phyloP scores from a whole-genome alignment of 352 stramenopile genomes.

The Phytophthora kernoviae region DNA sequence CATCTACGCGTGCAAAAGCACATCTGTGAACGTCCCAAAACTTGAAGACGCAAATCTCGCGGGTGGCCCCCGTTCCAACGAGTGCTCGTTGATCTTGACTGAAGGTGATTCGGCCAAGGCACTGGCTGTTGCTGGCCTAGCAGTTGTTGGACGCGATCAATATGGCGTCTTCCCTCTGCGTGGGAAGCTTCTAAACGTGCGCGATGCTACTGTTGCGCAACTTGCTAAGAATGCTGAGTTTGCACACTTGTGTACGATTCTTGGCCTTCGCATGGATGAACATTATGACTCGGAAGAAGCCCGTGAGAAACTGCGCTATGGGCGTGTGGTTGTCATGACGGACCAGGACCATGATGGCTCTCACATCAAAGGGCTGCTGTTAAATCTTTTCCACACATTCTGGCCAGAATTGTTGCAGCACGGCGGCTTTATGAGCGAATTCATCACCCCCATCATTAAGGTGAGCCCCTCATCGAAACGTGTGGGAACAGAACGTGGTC shows the following conservation, averaged over 20 bases:
- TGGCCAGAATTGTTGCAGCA: slow-evolving; percentile 97
- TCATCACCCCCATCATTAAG: slow-evolving; percentile 99
- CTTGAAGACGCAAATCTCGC: slow-evolving; percentile 99
- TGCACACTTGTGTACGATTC: slow-evolving; percentile 96
- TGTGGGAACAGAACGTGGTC: slow-evolving; percentile 63
- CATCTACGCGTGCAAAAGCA: slow-evolving; percentile 54
- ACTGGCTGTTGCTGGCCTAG: slow-evolving; percentile 97
- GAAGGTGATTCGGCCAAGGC: slow-evolving; percentile 99
- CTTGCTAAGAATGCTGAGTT: slow-evolving; percentile 96
- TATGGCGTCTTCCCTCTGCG: slow-evolving; percentile 99
- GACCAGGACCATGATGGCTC: slow-evolving; percentile 99
- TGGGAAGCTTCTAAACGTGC: slow-evolving; percentile 94
- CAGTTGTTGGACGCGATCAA: slow-evolving; percentile 97
- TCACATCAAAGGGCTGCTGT: slow-evolving; percentile 99
- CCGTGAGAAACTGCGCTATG: slow-evolving; percentile 94
- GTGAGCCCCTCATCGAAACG: slow-evolving; percentile 67
- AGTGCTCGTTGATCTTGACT: slow-evolving; percentile 98
- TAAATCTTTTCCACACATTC: slow-evolving; percentile 99
- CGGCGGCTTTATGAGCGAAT: slow-evolving; percentile 97
- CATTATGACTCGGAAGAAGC: slow-evolving; percentile 94
- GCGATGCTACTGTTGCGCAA: slow-evolving; percentile 79
- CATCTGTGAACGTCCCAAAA: slow-evolving; percentile 95
- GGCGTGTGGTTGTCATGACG: slow-evolving; percentile 99
- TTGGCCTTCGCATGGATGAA: slow-evolving; percentile 97
- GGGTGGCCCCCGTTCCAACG: slow-evolving; percentile 88